Conservation (phyloP, 2,329 filamentous ascomycete species). For the Pseudogymnoascus sp. region DNA sequence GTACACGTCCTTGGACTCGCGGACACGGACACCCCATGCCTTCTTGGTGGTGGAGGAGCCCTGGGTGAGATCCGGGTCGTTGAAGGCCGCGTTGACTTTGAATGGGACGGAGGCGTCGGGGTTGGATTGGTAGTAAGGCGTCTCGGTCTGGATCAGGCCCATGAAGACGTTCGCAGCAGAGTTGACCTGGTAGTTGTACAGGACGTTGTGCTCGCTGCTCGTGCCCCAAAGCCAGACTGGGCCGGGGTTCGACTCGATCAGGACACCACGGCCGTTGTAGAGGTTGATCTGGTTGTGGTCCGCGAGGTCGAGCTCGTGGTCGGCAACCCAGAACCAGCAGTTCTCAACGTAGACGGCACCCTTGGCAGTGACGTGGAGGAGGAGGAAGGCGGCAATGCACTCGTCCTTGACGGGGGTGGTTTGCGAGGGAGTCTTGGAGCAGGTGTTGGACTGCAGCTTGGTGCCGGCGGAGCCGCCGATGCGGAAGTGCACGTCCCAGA, state of each 20-base stretch:
- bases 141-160: conserved; percentile 80
- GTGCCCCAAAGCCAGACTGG: conserved; percentile 78
- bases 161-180: conserved; percentile 74
- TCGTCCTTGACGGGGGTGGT: conserved; percentile 52
- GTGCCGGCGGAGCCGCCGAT: conserved; percentile 83
- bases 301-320: conserved; percentile 74
- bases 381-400: conserved; percentile 67
- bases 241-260: conserved; percentile 65
- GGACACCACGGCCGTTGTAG: conserved; percentile 77
- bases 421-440: conserved; percentile 63
- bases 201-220: conserved; percentile 54
- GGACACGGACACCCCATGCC: conserved; percentile 66
- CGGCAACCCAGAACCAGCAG: conserved; percentile 81
- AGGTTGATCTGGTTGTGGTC: conserved; percentile 75
- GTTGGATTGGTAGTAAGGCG: conserved; percentile 80
- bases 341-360: conserved; percentile 77
- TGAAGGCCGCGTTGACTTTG: conserved; percentile 45
- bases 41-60: conserved; percentile 47
- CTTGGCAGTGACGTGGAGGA: conserved; percentile 55
- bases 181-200: conserved; percentile 79
- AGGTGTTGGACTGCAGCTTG: conserved; percentile 68
- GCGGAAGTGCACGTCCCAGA: conserved; percentile 96
- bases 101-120: conserved; percentile 63
- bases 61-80: conserved; percentile 59
- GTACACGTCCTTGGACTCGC: conserved; percentile 57